phyloP scores from a whole-genome alignment of 805 yeast species.

The Wickerhamiella sergipiensis region DNA sequence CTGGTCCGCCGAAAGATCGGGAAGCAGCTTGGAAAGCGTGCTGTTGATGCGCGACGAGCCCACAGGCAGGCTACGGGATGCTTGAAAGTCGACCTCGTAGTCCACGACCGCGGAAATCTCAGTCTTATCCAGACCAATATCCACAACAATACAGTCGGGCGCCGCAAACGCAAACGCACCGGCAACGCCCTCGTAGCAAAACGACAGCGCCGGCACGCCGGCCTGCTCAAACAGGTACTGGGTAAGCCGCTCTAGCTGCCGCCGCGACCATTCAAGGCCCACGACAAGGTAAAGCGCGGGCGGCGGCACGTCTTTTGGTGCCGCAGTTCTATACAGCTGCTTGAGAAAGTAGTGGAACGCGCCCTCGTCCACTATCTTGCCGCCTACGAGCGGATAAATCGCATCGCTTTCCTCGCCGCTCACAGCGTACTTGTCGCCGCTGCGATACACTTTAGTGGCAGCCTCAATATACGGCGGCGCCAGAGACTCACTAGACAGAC shows the following conservation, averaged over 20 bases:
- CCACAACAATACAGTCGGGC: slow-evolving; percentile 59
- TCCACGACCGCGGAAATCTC: slow-evolving; percentile 74
- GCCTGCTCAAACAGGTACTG: slow-evolving; percentile 62
- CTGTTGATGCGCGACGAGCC: slow-evolving; percentile 62
- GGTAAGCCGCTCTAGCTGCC: slow-evolving; percentile 53
- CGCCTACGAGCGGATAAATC: slow-evolving; percentile 50
- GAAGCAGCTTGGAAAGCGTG: slow-evolving; percentile 38
- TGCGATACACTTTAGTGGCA: slow-evolving; percentile 61
- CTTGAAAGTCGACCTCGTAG: slow-evolving; percentile 45
- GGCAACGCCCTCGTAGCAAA: slow-evolving; percentile 55
- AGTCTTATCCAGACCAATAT: slow-evolving; percentile 62
- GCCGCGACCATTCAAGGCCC: slow-evolving; percentile 56
- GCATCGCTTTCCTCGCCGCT: slow-evolving; percentile 29
- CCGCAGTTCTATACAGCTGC: slow-evolving; percentile 34
- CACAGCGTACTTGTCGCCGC: slow-evolving; percentile 24
- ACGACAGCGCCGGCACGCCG: slow-evolving; percentile 57
- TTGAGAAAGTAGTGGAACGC: slow-evolving; percentile 57
- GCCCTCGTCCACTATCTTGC: slow-evolving; percentile 49
- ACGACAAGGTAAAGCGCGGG: slow-evolving; percentile 53
- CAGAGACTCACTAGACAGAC: slow-evolving; percentile 49
- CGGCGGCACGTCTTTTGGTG: slow-evolving; percentile 29
- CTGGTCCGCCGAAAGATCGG: slow-evolving; percentile 42
- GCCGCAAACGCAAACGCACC: slow-evolving; percentile 55
- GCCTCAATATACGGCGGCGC: slow-evolving; percentile 62
- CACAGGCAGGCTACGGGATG: slow-evolving; percentile 32